Base-by-base conservation (phyloP, 140 eudicot genomes). In the Erigeron philadelphicus region DNA sequence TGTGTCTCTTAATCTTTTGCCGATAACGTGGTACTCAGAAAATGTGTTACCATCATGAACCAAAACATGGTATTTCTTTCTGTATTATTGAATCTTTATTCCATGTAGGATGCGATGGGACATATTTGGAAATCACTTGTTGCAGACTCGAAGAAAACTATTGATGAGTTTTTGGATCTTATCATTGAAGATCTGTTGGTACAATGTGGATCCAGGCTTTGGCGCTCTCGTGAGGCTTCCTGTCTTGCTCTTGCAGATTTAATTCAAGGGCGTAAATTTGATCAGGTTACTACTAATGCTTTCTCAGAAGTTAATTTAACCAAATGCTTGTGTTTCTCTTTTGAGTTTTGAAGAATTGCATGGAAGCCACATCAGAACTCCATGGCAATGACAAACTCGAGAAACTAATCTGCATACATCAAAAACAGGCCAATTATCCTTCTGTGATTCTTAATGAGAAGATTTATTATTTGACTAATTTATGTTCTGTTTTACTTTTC, bases 141-240 rank as follows among this genome's bases (percentile, higher is more conserved):
- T 64, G 88, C 88, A 31, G 98, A 93, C 81, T 75, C 98, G 16
- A 93, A 93, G 70, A 83, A 70, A 61, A 85, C 98, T 40, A 89
- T 86, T 74, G 98, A 93, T 73, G 96, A 89, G n/a, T 85, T 79
- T 72, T 82, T 93, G 78, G 96, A 89, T 70, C 82, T 79, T 61
- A 85, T 93, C 69, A 75, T 89, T 58, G 98, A 93, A 72, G 95
- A 93, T 89, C 80, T 93, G 70, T 71, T 93, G 75, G 71, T 43
- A 64, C 98, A 93, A 75, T 86, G 96, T 70, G 98, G 98, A 49
- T 93, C 98, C 73, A 83, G 95, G 82, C 96, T 93, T 57, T 93
- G 98, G 98, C 96, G 98, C 2, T 93, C 98, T 11, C 95, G 96
- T 11, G 95, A 93, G 81, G 85, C 98, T 67, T 93, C 98, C 11